Evolutionary conservation across 352 stramenopile genomes (phyloP), one percentile per base, ranked within the genome.

Genomic region (Saprolegnia diclina): DNA sequence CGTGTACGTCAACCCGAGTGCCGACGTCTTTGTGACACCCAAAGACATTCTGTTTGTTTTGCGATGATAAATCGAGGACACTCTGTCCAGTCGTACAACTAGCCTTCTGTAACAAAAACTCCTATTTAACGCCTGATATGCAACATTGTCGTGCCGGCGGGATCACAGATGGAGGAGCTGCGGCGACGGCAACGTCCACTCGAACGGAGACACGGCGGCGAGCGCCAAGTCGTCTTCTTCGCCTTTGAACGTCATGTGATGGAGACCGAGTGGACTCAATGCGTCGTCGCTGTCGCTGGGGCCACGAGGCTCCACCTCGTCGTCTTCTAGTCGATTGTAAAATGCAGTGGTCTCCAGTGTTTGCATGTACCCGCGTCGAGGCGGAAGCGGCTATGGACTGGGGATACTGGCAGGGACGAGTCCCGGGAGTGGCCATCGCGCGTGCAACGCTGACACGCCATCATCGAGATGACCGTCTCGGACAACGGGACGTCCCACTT

Each of bases 31-130:
- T 10, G 73, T 92, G 9, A 75, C 77, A 29, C 73, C 80, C 4
- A 72, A 87, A 18, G 84, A 92, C 65, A 66, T 86, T 7, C 69
- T 91, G 46, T 90, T 90, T 74, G 75, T 91, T 24, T 84, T 91
- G 22, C 84, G 62, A 67, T 67, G 19, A 67, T 5, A 54, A 29
- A n/a, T n/a, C n/a, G 24, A 54, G 24, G 24, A 22, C 2, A 54
- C 2, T 2, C 5, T 29, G 46, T 29, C 24, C 24, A 54, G 29
- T 35, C 29, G 29, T 35, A 35, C 2, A 35, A 5, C 2, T 35
- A 2, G 29, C 29, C 29, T 2, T 35, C 5, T 35, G 29, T 35
- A 35, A 35, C 29, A 35, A 35, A 35, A 35, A 35, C 29, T 6
- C 2, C 29, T 35, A 35, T 35, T 35, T 35, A 35, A 35, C 29